A percentile compares a stretch with the other conserved stretches of the same genome.
These are phyloP conservation scores for Zanthoxylum bungeanum DNA, from an alignment of 345 rosid genomes.

Conservation along the genomic window DNA sequence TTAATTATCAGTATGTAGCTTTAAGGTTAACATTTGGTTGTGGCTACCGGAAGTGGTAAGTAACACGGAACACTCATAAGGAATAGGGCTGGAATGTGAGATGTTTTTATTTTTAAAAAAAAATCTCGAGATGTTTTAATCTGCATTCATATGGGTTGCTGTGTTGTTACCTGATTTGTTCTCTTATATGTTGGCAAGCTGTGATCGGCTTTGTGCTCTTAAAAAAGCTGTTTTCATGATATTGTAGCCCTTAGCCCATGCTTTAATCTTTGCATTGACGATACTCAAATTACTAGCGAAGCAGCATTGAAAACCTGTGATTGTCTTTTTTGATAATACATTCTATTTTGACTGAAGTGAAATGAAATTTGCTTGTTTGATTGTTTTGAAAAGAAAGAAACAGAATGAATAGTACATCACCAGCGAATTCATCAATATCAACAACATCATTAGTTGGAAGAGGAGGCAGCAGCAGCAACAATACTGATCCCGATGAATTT, in stretches of 20 bases:
- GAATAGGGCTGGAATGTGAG: too few species aligned
- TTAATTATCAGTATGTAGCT: neutral
- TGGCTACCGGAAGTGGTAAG: neutral
- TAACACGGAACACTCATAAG: neutral
- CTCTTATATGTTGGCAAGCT: neutral
- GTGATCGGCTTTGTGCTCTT: neutral
- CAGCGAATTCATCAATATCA: slow-evolving; percentile 67
- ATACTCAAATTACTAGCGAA: too few species aligned
- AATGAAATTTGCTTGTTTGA: neutral
- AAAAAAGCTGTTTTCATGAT: neutral
- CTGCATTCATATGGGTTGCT: neutral
- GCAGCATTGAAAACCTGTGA: too few species aligned
- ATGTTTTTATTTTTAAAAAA: too few species aligned
- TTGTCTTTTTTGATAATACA: too few species aligned
- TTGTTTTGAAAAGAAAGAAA: too few species aligned
- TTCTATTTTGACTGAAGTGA: neutral
- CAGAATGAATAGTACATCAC: slow-evolving; percentile 66
- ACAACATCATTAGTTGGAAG: slow-evolving; percentile 68
- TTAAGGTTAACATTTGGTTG: neutral
- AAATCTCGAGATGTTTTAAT: neutral
- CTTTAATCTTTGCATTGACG: neutral
- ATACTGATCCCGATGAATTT: slow-evolving; percentile 55
- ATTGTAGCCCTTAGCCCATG: neutral
- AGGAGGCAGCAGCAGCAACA: slow-evolving; percentile 53
- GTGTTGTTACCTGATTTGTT: neutral